phyloP scores from a whole-genome alignment of 129 eudicot species.

The Helichrysum umbraculigerum region DNA sequence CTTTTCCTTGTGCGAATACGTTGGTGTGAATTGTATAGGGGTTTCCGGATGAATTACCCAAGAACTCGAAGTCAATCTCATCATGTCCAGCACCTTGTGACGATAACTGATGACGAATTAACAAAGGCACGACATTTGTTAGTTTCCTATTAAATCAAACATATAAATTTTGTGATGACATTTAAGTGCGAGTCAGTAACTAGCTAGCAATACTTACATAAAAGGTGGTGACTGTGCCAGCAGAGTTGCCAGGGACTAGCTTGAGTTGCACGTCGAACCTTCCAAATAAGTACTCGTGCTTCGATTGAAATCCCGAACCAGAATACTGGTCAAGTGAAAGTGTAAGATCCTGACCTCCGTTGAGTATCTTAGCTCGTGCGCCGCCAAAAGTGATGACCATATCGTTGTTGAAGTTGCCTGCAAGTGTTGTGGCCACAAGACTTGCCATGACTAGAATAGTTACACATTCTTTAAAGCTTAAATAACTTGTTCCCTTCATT shows the following conservation, averaged over 20 bases:
- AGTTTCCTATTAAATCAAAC: background rate
- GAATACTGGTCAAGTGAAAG: conserved; percentile 9
- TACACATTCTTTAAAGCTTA: background rate
- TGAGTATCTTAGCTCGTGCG: background rate
- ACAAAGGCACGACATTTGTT: background rate
- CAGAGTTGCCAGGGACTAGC: background rate
- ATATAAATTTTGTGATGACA: too few relatives aligned
- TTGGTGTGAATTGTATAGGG: background rate
- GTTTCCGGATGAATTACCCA: background rate
- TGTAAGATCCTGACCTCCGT: background rate
- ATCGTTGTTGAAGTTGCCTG: background rate
- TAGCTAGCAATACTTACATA: background rate
- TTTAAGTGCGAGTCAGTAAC: background rate
- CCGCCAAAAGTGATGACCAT: background rate
- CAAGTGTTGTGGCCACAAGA: background rate
- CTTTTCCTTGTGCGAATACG: background rate
- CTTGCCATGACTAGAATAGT: background rate
- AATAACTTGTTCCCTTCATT: background rate
- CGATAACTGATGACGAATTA: background rate
- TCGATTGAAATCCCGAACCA: conserved; percentile 7
- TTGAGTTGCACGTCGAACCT: conserved; percentile 12
- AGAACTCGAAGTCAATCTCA: conserved; percentile 9
- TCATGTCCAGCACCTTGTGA: background rate
- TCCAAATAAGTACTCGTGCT: background rate
- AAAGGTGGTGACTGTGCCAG: background rate